A percentile compares a stretch with the other conserved stretches of the same genome.
Evolutionary conservation across 2,329 filamentous ascomycete species (phyloP).

Genomic region (Fusarium miscanthi): DNA sequence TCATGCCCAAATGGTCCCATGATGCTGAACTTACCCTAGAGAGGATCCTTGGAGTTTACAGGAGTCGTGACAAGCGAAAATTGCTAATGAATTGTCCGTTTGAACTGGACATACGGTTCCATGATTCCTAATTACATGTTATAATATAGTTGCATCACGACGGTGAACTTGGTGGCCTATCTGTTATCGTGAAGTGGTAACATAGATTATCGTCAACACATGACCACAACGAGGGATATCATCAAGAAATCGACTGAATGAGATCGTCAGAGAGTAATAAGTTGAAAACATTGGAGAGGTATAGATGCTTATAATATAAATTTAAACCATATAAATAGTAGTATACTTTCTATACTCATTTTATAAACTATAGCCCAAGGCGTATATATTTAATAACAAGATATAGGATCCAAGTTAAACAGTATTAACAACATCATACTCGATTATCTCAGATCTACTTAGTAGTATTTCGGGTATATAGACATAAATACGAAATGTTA

Average conservation of each 20-base stretch:
- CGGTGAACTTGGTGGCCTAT: no score
- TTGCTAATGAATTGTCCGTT: neutral
- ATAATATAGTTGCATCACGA: no score
- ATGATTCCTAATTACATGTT: rapidly evolving
- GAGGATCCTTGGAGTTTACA: neutral
- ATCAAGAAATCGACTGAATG: neutral
- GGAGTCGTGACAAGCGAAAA: neutral
- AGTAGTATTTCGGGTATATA: neutral
- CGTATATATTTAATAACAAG: neutral
- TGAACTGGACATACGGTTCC: rapidly evolving
- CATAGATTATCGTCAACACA: neutral
- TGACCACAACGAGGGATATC: rapidly evolving
- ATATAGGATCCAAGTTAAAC: neutral
- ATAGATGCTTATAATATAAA: rapidly evolving
- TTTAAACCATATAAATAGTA: neutral
- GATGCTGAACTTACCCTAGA: conserved; percentile 26
- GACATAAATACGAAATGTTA: conserved; percentile 1
- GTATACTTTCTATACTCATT: neutral
- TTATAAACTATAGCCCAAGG: rapidly evolving
- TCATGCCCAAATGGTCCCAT: conserved; percentile 19
- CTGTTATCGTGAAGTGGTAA: no score
- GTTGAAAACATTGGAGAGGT: neutral
- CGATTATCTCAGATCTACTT: conserved; percentile 5
- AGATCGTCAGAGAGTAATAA: rapidly evolving
- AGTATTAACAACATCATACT: neutral